A percentile compares a stretch with the other conserved stretches of the same genome.
phyloP scores from a whole-genome alignment of 2,329 filamentous ascomycete genomes.

The Colletotrichum sp. region DNA sequence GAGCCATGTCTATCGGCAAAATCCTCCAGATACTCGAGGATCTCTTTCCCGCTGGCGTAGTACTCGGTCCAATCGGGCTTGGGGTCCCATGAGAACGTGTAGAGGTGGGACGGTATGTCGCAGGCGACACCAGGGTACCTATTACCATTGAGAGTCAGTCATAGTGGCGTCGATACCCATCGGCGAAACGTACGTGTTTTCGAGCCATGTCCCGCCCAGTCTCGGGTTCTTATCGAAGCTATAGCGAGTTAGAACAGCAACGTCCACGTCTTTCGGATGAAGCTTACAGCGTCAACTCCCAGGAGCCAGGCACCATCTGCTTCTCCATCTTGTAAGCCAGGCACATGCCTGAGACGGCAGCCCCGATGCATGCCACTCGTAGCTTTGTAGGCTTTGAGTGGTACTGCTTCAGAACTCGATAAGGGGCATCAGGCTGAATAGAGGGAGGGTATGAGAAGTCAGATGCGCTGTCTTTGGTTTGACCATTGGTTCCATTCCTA shows the following conservation, averaged over 20 bases:
- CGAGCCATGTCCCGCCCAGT: constrained; percentile 30
- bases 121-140: constrained; percentile 22
- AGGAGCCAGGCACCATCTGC: constrained; percentile 30
- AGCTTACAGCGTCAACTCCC: constrained; percentile 29
- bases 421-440: constrained; percentile 25
- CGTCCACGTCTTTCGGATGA: background rate
- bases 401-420: constrained; percentile 34
- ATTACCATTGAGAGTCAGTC: background rate
- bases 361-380: constrained; percentile 33
- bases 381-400: constrained; percentile 39
- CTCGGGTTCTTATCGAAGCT: constrained; percentile 35
- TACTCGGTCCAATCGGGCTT: constrained; percentile 34
- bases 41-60: constrained; percentile 30
- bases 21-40: constrained; percentile 35
- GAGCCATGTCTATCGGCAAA: constrained; percentile 33
- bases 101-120: constrained; percentile 22
- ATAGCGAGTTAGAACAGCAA: background rate
- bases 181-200: constrained; percentile 25
- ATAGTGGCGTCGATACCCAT: background rate
- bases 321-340: constrained; percentile 34
- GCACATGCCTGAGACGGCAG: constrained; percentile 31
- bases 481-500: background rate
- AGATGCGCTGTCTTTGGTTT: constrained; percentile 2
- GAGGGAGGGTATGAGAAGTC: constrained; percentile 30
- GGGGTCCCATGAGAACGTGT: constrained; percentile 27